Evolutionary conservation across 1,139 yeast species (phyloP), one percentile per base, ranked within the genome.

Genomic region (Candida pseudoviswanathii): DNA sequence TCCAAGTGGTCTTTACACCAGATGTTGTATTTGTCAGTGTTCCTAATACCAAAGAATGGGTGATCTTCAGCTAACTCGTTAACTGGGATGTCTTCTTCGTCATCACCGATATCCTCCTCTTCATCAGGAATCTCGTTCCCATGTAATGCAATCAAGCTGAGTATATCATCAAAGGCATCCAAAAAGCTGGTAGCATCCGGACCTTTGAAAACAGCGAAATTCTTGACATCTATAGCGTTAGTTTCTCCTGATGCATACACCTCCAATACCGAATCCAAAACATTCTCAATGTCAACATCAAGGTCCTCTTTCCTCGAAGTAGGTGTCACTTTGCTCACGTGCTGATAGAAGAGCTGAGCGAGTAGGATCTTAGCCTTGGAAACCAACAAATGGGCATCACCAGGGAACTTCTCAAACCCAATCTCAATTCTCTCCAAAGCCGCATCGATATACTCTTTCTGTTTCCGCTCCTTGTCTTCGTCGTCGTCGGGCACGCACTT

Each of bases 351-450:
- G 38, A 86, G 76, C 60, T 83, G 74, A 55, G 78, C 81, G 42
- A 87, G 62, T 27, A 79, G 62, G 8, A 89, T 78, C 53, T 80
- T 77, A 31, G 86, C 74, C 51, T 78, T 76, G 5, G 86, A 80
- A 54, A 86, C 77, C 34, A 70, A 61, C 54, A 88, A 68, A 5
- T 73, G 70, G 10, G 69, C 62, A 3, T 81, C 73, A 2, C 73
- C 71, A 0, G 83, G 77, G 52, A 70, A 75, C 31, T 67, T 61
- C 6, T 75, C 80, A 46, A 85, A 68, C 0, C 96, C 97, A 11
- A 72, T 62, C 3, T 78, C 80, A 21, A 82, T 73, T 54, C 96
- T 78, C 51, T 90, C 97, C 36, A 86, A 54, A 0, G 96, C 87
- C 26, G 87, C 89, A 24, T 78, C 79, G 51, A 87, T 83, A 59